Conservation (phyloP, 2,329 filamentous ascomycete species). For the Phoma herbarum region DNA sequence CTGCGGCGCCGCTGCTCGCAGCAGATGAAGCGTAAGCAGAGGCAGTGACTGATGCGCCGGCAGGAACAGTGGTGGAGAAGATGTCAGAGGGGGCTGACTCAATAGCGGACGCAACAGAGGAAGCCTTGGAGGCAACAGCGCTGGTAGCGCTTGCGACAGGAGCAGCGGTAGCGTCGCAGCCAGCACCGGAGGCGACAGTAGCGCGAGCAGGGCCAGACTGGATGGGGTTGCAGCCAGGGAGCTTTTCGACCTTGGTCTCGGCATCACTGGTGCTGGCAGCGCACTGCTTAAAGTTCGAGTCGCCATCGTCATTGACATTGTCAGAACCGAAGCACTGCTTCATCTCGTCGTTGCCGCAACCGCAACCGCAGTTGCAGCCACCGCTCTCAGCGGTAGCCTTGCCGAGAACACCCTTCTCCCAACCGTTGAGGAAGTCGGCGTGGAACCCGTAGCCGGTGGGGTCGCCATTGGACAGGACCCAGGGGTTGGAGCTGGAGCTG, state of each 20-base stretch:
- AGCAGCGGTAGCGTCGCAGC: conserved; percentile 31
- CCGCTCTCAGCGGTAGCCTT: conserved; percentile 46
- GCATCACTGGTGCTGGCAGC: conserved; percentile 32
- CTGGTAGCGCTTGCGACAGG: conserved; percentile 18
- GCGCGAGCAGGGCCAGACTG: conserved; percentile 48
- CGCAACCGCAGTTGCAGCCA: conserved; percentile 51
- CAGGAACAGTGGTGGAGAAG: conserved; percentile 10
- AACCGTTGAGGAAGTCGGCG: conserved; percentile 51
- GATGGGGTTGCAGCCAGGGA: conserved; percentile 53
- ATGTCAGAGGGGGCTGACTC: conserved; percentile 2
- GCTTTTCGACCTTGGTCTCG: conserved; percentile 35
- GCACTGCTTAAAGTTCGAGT: conserved; percentile 41
- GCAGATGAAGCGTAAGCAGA: conserved; percentile 2
- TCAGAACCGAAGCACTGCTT: conserved; percentile 49
- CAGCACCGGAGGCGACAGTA: conserved; percentile 37
- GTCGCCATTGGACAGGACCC: conserved; percentile 50
- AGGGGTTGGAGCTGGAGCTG: conserved; percentile 40
- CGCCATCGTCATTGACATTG: conserved; percentile 46
- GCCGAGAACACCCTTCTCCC: conserved; percentile 48
- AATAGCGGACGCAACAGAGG: neutral
- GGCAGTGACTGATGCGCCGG: conserved; percentile 17
- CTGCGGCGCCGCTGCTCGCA: conserved; percentile 1
- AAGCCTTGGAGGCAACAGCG: conserved; percentile 9
- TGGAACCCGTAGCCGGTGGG: conserved; percentile 51
- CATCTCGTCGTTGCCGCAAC: conserved; percentile 47